Conservation (phyloP, 2,329 filamentous ascomycete species). For the Sclerotinia spermophila region DNA sequence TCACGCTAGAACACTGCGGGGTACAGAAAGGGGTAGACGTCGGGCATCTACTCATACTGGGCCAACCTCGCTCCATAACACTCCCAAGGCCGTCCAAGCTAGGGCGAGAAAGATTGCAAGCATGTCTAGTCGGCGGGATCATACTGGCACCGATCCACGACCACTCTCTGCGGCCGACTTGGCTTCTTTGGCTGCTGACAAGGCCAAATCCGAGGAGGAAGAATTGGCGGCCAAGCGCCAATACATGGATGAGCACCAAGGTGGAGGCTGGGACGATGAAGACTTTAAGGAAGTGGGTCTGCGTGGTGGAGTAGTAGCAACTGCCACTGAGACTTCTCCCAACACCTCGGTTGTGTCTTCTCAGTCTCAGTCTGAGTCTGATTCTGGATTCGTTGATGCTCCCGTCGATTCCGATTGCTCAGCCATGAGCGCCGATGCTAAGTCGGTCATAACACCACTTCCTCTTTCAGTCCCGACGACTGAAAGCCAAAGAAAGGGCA, state of each 20-base stretch:
- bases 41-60: neutral
- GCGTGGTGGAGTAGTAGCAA: neutral
- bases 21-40: neutral
- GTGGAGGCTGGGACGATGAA: neutral
- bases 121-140: accelerated
- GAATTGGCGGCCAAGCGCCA: neutral
- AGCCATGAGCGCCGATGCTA: neutral
- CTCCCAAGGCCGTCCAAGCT: neutral
- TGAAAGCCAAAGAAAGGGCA: neutral
- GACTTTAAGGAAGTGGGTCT: neutral
- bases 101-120: too few relatives aligned
- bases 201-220: neutral
- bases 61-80: neutral
- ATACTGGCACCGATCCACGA: too few relatives aligned
- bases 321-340: neutral
- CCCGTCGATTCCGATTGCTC: neutral
- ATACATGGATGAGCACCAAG: neutral
- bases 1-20: neutral
- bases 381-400: neutral
- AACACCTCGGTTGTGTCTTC: neutral
- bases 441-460: too few relatives aligned
- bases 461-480: too few relatives aligned
- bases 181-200: neutral
- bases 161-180: neutral
- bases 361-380: neutral